Conservation (phyloP, 192 early-diverging fungal species). For the Helicostylum pulchrum region DNA sequence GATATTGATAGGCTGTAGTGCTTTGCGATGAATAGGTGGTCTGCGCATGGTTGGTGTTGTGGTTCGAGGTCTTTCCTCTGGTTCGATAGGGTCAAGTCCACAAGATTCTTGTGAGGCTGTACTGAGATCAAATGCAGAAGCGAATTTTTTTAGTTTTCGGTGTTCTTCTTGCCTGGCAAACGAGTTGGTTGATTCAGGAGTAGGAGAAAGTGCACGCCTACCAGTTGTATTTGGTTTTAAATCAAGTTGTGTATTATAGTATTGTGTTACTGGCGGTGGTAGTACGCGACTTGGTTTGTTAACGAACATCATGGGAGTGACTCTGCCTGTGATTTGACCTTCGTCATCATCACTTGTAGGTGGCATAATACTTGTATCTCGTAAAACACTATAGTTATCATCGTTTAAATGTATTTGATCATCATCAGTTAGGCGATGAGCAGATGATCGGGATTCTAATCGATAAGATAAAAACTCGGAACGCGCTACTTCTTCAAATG, state of each 20-base stretch:
- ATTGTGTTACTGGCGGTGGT: neutral
- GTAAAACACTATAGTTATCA: neutral
- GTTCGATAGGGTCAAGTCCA: neutral
- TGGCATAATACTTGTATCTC: neutral
- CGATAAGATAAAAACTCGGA: neutral
- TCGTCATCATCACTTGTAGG: neutral
- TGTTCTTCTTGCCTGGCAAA: neutral
- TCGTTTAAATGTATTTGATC: neutral
- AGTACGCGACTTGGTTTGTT: neutral
- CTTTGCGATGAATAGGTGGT: neutral
- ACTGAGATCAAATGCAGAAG: slow-evolving; percentile 29
- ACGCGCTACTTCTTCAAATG: slow-evolving; percentile 8
- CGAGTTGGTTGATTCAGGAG: neutral
- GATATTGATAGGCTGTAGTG: slow-evolving; percentile 18
- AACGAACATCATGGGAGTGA: neutral
- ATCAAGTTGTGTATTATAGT: no score
- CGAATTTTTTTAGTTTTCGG: slow-evolving; percentile 14
- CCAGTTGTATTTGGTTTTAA: neutral
- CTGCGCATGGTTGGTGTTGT: slow-evolving; percentile 12
- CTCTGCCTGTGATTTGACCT: neutral
- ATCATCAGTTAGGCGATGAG: neutral
- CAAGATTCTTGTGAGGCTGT: neutral
- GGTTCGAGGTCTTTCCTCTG: slow-evolving; percentile 10
- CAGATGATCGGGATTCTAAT: neutral
- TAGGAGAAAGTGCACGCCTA: neutral